Conservation (phyloP, 1,139 yeast genomes). For the Pichia sp. region DNA sequence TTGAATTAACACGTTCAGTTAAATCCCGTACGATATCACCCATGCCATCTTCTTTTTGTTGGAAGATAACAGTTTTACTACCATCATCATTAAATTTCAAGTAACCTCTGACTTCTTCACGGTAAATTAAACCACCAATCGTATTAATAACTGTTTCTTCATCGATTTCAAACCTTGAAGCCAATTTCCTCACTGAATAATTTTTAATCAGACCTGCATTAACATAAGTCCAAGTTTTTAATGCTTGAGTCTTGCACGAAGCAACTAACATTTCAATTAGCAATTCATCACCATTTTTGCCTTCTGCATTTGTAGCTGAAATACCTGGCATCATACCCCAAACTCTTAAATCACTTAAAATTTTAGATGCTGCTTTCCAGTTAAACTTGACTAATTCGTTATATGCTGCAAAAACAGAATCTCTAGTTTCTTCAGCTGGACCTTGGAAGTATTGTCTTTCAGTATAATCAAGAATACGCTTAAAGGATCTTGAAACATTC, state of each 20-base stretch:
- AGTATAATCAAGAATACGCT: slow-evolving; percentile 86
- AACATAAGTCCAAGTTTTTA: slow-evolving; percentile 17
- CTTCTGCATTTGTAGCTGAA: slow-evolving; percentile 9
- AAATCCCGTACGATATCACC: slow-evolving; percentile 85
- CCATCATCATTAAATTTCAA: slow-evolving; percentile 54
- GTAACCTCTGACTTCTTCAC: slow-evolving; percentile 67
- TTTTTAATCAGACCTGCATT: slow-evolving; percentile 15
- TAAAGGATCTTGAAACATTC: slow-evolving; percentile 59
- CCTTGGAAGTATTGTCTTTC: slow-evolving; percentile 95
- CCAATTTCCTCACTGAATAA: slow-evolving; percentile 14
- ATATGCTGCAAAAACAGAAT: slow-evolving; percentile 90
- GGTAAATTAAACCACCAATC: slow-evolving; percentile 67
- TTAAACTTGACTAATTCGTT: slow-evolving; percentile 84
- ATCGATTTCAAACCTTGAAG: slow-evolving; percentile 49
- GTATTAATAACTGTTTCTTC: slow-evolving; percentile 52
- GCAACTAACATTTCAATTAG: slow-evolving; percentile 52
- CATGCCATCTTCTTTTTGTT: slow-evolving; percentile 66
- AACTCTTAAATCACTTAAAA: slow-evolving; percentile 71
- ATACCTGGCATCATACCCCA: slow-evolving; percentile 48
- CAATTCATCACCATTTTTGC: slow-evolving; percentile 10
- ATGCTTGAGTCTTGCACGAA: slow-evolving; percentile 49
- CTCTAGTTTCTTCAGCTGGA: slow-evolving; percentile 96
- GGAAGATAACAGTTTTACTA: slow-evolving; percentile 61
- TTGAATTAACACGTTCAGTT: slow-evolving; percentile 78
- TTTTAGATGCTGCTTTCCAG: slow-evolving; percentile 73